phyloP scores from a whole-genome alignment of 1,284 basidiomycete genomes.

The Grifola frondosa region DNA sequence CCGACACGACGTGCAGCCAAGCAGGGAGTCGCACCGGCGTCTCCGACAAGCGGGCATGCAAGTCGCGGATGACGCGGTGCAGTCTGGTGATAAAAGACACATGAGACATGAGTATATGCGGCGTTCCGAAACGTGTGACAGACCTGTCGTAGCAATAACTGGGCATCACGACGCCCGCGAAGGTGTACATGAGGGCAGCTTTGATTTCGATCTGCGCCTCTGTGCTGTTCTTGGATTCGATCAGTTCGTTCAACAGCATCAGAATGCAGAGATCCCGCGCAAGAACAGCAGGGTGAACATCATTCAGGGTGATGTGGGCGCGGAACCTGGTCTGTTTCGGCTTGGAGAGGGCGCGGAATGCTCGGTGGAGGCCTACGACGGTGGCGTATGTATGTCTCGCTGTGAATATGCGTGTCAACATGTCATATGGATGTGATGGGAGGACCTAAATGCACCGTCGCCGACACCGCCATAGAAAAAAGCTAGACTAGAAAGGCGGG shows the following conservation, averaged over 20 bases:
- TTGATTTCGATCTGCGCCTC: slow-evolving; percentile 4
- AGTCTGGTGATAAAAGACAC: background rate
- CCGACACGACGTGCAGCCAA: slow-evolving; percentile 9
- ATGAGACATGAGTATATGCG: background rate
- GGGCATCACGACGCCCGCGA: slow-evolving; percentile 8
- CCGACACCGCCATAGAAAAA: slow-evolving; percentile 24
- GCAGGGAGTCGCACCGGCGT: slow-evolving; percentile 4
- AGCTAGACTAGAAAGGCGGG: slow-evolving; percentile 9
- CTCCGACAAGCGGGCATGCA: background rate
- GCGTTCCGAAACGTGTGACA: too few relatives aligned
- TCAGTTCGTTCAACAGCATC: slow-evolving; percentile 19
- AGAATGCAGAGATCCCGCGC: slow-evolving; percentile 26
- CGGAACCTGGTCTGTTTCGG: slow-evolving; percentile 9
- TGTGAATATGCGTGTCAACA: too few relatives aligned
- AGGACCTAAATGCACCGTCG: slow-evolving; percentile 20
- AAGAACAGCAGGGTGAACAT: slow-evolving; percentile 25
- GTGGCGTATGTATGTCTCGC: slow-evolving; percentile 22
- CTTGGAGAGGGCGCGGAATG: slow-evolving; percentile 11
- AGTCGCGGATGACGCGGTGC: background rate
- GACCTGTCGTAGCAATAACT: slow-evolving; percentile 7
- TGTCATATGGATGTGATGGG: too few relatives aligned
- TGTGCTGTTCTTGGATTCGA: slow-evolving; percentile 2
- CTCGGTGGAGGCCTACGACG: slow-evolving; percentile 17
- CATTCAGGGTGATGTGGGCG: slow-evolving; percentile 25
- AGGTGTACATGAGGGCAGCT: slow-evolving; percentile 9